Percentiles rank a stretch among this genome's conserved stretches.
These are phyloP conservation scores for Wickerhamomyces bisporus DNA, from an alignment of 805 yeast species.

Conservation along the genomic window DNA sequence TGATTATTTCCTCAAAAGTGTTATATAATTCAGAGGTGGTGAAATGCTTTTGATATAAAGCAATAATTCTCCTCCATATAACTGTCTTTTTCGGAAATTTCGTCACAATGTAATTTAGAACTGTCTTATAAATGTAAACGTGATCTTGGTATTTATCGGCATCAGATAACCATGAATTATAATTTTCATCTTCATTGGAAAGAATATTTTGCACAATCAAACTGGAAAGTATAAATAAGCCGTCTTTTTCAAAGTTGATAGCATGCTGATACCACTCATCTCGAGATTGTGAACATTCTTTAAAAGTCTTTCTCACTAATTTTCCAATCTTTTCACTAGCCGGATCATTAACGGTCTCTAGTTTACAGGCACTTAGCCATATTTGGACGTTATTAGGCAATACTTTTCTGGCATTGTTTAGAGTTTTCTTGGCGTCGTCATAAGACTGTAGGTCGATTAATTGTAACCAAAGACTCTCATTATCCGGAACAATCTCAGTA, in stretches of 20 bases:
- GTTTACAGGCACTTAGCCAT: slow-evolving; percentile 66
- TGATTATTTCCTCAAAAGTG: slow-evolving; percentile 50
- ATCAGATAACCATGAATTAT: slow-evolving; percentile 21
- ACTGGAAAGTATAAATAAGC: slow-evolving; percentile 41
- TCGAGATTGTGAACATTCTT: slow-evolving; percentile 35
- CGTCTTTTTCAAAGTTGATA: slow-evolving; percentile 42
- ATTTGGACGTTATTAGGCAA: slow-evolving; percentile 44
- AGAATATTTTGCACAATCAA: slow-evolving; percentile 46
- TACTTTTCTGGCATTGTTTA: slow-evolving; percentile 56
- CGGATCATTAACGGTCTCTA: slow-evolving; percentile 52
- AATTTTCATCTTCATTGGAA: slow-evolving; percentile 25
- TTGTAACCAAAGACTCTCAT: slow-evolving; percentile 62
- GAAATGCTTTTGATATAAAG: slow-evolving; percentile 28
- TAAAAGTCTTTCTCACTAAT: slow-evolving; percentile 44
- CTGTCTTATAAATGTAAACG: slow-evolving; percentile 30
- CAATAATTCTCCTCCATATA: slow-evolving; percentile 46
- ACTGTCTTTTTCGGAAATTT: slow-evolving; percentile 40
- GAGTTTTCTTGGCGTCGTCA: slow-evolving; percentile 44
- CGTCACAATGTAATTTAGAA: slow-evolving; percentile 41
- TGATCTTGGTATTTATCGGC: slow-evolving; percentile 17
- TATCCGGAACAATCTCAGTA: slow-evolving; percentile 58
- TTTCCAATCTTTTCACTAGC: slow-evolving; percentile 41
- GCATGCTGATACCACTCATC: slow-evolving; percentile 57
- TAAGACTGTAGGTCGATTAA: slow-evolving; percentile 41
- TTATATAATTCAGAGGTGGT: slow-evolving; percentile 29